Evolutionary conservation across 441 rosid genomes (phyloP), one percentile per base, ranked within the genome.

Genomic region (Viola pubescens): DNA sequence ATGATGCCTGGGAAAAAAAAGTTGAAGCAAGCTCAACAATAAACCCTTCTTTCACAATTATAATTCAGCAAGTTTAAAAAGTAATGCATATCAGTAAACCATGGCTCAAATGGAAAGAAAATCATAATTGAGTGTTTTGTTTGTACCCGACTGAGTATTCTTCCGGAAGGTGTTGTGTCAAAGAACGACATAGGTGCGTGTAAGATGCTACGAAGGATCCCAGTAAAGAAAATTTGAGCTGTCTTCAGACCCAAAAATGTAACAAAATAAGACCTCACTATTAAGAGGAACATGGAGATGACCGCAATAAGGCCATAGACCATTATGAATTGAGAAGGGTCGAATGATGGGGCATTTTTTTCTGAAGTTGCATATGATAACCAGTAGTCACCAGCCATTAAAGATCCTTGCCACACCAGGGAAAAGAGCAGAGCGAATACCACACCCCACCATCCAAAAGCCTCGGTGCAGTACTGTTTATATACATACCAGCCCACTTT

Each of bases 401-500:
- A 9, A 68, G 97, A 81, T 13, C 65, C 87, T 78, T 92, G 98
- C 92, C 94, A 92, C 14, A 77, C 0, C 3, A 92, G 4, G 49
- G 98, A 92, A 58, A 92, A 60, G 13, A 82, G 59, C 66, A 89
- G 14, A 12, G 86, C 88, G 7, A 67, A 64, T 38, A 65, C 65
- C 10, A 77, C 79, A 4, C 97, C 98, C 90, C 96, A 84, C 98
- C 98, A 92, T n/a, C 98, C 98, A 64, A 71, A 92, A n/a, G 97
- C 97, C 72, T 84, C 92, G 0, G 96, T 87, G 63, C 63, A 75
- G 76, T 89, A 92, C 45, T 76, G 70, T 74, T 84, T 89, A 72
- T 92, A 92, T 38, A 92, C 96, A 1, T 61, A 64, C 60, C 78
- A 56, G 72, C 91, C 85, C 26, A 92, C 88, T 64, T 75, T 81